These are phyloP conservation scores for Ophidiomyces ophidiicola DNA, from an alignment of 2,329 filamentous ascomycete species.

Conservation along the genomic window DNA sequence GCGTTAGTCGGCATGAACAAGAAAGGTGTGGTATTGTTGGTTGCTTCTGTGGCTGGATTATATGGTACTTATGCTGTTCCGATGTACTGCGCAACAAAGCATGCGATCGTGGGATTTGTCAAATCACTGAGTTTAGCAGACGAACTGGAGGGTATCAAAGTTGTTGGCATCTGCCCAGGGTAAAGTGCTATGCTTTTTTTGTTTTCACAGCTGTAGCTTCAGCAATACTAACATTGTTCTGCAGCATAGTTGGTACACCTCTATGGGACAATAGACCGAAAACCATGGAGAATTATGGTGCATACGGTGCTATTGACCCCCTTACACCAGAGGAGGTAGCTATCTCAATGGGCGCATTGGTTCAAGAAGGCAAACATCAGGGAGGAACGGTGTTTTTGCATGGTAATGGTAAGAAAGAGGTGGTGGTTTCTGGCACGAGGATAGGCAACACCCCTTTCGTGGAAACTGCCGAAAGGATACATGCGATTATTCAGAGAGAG, in stretches of 20 bases:
- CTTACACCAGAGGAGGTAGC: slow-evolving; percentile 20
- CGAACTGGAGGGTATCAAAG: slow-evolving; percentile 24
- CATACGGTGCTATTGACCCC: not conserved
- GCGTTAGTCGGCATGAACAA: slow-evolving; percentile 20
- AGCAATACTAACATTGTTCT: not conserved
- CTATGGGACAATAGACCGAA: slow-evolving; percentile 18
- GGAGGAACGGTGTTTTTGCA: slow-evolving; percentile 16
- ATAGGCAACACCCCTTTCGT: no score
- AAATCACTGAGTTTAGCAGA: slow-evolving; percentile 26
- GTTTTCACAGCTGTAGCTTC: not conserved
- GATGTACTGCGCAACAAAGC: slow-evolving; percentile 29
- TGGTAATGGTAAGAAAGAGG: not conserved
- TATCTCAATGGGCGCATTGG: slow-evolving; percentile 20
- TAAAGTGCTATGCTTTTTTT: slow-evolving; percentile 12
- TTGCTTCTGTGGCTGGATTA: slow-evolving; percentile 25
- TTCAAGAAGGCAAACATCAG: slow-evolving; percentile 16
- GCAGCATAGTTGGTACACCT: slow-evolving; percentile 20
- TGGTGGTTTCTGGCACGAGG: not conserved
- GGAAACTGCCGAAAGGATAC: no score
- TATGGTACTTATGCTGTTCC: slow-evolving; percentile 19
- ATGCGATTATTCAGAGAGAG: no score
- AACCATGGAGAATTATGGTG: not conserved
- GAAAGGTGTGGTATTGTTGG: slow-evolving; percentile 26
- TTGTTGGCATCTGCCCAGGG: slow-evolving; percentile 25
- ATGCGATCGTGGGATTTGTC: slow-evolving; percentile 30